Evolutionary conservation across 2,329 filamentous ascomycete species (phyloP), one percentile per base, ranked within the genome.

Genomic region (Colletotrichum incanum): DNA sequence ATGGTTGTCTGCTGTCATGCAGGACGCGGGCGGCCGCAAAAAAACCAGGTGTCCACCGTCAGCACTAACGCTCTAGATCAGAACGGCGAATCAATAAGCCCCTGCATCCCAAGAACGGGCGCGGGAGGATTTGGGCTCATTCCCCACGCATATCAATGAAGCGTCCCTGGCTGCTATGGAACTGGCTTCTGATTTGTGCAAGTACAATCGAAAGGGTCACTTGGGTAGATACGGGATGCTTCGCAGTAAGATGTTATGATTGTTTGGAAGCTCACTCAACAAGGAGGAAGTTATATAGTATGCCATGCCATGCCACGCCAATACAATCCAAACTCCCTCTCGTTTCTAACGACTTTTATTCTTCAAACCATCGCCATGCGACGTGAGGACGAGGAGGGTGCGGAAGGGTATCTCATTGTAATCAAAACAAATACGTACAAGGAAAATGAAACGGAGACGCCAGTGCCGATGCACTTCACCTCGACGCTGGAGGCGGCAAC

Each of bases 401-500:
- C 65, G 45, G 45, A 41, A 58, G 69, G 69, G 69, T 72, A 72
- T 72, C 69, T 72, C 59, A 49, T 74, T 73, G 64, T 74, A 59
- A 72, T 55, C 75, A 71, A 55, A 3, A 55, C 28, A 69, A 66
- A 65, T 69, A 58, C 8, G n/a, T 55, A 62, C 39, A 63, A 63
- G 54, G 34, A 52, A 49, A 49, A 54, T 18, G 28, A 67, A 34
- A 31, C 18, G 7, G 39, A 16, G 31, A 31, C 23, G 4, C 14
- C 14, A 12, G 8, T 12, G 41, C n/a, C n/a, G 12, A 31, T n/a
- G 16, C n/a, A 20, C 6, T 20, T 61, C 26, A 26, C 3, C n/a
- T 7, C 18, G 14, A 28, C 23, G 8, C 28, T n/a, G 1, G 7
- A 18, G 20, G 34, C n/a, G 8, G 7, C 20, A 39, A 12, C 18